These are phyloP conservation scores for Huntiella abstrusa DNA, from an alignment of 2,329 filamentous ascomycete species.

Conservation along the genomic window DNA sequence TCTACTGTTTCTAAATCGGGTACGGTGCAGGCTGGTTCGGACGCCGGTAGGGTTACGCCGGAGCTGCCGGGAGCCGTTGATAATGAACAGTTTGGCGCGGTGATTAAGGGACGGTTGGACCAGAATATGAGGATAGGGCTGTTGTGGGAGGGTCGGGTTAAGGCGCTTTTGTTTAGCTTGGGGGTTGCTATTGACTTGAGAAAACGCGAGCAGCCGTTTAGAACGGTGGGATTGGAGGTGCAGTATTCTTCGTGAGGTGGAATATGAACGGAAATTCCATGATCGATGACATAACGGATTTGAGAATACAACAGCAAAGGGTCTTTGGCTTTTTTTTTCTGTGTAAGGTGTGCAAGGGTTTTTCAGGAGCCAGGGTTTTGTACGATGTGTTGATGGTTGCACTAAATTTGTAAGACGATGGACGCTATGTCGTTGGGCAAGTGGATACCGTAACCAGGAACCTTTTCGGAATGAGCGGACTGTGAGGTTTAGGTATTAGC, in stretches of 20 bases:
- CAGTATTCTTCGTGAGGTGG: constrained; percentile 56
- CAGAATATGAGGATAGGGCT: constrained; percentile 73
- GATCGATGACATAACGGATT: neutral
- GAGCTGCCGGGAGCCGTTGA: constrained; percentile 13
- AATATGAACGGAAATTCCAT: neutral
- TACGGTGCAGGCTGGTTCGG: too few relatives aligned
- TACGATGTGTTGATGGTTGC: too few relatives aligned
- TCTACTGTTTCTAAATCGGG: neutral
- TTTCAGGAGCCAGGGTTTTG: too few relatives aligned
- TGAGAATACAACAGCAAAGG: too few relatives aligned
- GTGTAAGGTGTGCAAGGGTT: too few relatives aligned
- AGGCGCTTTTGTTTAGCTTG: constrained; percentile 80
- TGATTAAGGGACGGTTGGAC: constrained; percentile 77
- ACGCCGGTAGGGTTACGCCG: neutral
- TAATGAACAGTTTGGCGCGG: constrained; percentile 53
- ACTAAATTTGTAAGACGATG: too few relatives aligned
- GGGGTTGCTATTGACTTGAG: constrained; percentile 71
- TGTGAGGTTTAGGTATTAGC: too few relatives aligned
- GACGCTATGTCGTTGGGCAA: too few relatives aligned
- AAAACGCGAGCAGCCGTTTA: constrained; percentile 56
- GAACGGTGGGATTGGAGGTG: constrained; percentile 57
- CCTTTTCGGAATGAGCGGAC: too few relatives aligned
- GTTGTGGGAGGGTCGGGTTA: constrained; percentile 82
- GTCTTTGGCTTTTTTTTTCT: too few relatives aligned
- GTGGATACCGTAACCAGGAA: too few relatives aligned